Conservation (phyloP, 2,329 filamentous ascomycete species). For the Exophiala calicioides region DNA sequence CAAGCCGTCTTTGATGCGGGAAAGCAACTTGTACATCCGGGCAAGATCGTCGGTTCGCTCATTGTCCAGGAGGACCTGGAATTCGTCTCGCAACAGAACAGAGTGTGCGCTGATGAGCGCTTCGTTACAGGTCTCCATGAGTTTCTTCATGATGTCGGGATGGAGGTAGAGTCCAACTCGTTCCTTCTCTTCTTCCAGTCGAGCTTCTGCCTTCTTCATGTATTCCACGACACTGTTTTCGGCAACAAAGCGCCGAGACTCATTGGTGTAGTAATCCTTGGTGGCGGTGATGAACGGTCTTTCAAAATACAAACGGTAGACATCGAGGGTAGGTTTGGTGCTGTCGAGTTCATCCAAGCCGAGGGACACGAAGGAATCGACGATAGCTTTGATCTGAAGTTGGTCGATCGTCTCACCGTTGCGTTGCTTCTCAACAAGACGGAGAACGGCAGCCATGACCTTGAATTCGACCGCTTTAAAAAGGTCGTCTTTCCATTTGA, state of each 20-base stretch:
- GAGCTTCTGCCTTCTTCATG: conserved; percentile 97
- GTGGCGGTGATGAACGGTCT: conserved; percentile 87
- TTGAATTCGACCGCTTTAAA: conserved; percentile 80
- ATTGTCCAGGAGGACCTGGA: conserved; percentile 89
- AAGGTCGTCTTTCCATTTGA: conserved; percentile 91
- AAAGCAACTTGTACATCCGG: conserved; percentile 91
- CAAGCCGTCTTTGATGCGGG: conserved; percentile 84
- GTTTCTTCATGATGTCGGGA: conserved; percentile 77
- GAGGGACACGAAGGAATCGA: conserved; percentile 93
- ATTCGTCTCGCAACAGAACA: conserved; percentile 84
- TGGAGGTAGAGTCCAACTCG: conserved; percentile 91
- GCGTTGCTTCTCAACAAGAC: conserved; percentile 93
- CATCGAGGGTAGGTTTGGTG: conserved; percentile 90
- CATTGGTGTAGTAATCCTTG: conserved; percentile 79
- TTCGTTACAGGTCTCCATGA: conserved; percentile 86
- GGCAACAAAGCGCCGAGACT: conserved; percentile 90
- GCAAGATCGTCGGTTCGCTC: conserved; percentile 94
- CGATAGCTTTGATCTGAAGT: conserved; percentile 92
- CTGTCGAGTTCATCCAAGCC: conserved; percentile 91
- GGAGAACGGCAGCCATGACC: conserved; percentile 93
- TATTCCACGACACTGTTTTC: conserved; percentile 98
- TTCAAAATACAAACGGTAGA: conserved; percentile 92
- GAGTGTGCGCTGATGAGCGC: conserved; percentile 90
- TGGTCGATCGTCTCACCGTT: conserved; percentile 98
- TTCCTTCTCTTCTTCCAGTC: conserved; percentile 89